These are phyloP conservation scores for Calycina herbarum DNA, from an alignment of 2,329 filamentous ascomycete species.

Conservation along the genomic window DNA sequence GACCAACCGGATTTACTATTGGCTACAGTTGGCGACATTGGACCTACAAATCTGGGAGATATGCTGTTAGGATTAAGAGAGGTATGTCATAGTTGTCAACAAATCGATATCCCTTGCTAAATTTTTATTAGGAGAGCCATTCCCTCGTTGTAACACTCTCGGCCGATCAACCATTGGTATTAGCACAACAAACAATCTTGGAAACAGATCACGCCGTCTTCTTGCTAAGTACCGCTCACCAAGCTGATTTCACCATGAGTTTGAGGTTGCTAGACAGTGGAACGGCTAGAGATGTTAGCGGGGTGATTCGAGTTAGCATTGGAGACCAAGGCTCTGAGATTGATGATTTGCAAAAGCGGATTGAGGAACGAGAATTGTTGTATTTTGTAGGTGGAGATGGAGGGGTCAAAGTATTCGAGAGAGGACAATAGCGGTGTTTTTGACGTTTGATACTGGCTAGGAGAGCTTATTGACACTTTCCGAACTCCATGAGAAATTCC, in stretches of 20 bases:
- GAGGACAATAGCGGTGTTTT: slow-evolving; percentile 57
- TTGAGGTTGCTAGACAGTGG: slow-evolving; percentile 81
- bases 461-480: slow-evolving; percentile 11
- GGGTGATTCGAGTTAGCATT: slow-evolving; percentile 74
- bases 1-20: slow-evolving; percentile 67
- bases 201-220: slow-evolving; percentile 73
- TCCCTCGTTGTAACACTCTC: slow-evolving; percentile 66
- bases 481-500: slow-evolving; percentile 12
- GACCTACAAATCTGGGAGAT: slow-evolving; percentile 51
- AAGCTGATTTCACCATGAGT: slow-evolving; percentile 69
- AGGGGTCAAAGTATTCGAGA: slow-evolving; percentile 78
- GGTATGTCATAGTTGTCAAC: slow-evolving; percentile 47
- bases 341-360: slow-evolving; percentile 36
- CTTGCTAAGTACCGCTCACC: slow-evolving; percentile 70
- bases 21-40: slow-evolving; percentile 53
- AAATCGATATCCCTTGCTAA: slow-evolving; percentile 10
- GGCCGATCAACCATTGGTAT: slow-evolving; percentile 73
- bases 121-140: slow-evolving; percentile 54
- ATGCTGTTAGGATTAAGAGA: slow-evolving; percentile 61
- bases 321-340: slow-evolving; percentile 43
- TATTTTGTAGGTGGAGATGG: slow-evolving; percentile 82
- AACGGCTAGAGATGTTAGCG: slow-evolving; percentile 86
- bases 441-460: slow-evolving; percentile 4
- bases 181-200: slow-evolving; percentile 59
- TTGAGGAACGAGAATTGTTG: slow-evolving; percentile 69